These are phyloP conservation scores for Aspergillus thermomutatus DNA, from an alignment of 2,329 filamentous ascomycete species.

Conservation along the genomic window DNA sequence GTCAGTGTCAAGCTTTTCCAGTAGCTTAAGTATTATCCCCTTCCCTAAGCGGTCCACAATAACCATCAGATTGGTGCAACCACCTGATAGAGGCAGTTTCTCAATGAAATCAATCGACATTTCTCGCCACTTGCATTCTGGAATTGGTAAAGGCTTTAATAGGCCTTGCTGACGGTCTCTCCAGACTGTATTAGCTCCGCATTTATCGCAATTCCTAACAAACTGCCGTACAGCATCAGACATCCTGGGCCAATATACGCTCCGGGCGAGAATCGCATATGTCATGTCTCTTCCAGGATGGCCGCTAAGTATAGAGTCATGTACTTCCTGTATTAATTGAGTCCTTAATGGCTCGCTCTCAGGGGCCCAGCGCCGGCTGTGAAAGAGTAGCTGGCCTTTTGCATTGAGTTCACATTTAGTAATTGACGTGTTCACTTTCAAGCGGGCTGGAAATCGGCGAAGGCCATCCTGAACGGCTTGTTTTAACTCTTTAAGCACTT, in stretches of 20 bases:
- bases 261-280: not conserved
- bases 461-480: too few species aligned
- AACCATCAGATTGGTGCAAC: constrained; percentile 8
- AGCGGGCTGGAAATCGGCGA: too few species aligned
- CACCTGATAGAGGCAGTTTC: constrained; percentile 3
- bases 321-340: not conserved
- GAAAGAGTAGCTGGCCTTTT: not conserved
- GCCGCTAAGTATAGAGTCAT: not conserved
- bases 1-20: not conserved
- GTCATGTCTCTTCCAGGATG: not conserved
- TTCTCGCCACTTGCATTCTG: constrained; percentile 3
- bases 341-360: not conserved
- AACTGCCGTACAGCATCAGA: not conserved
- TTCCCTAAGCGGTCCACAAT: constrained; percentile 23
- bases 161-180: constrained; percentile 1
- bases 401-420: too few species aligned
- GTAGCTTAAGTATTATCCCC: constrained; percentile 11
- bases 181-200: not conserved
- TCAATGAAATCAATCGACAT: constrained; percentile 16
- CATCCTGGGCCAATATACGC: not conserved
- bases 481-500: too few species aligned
- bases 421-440: too few species aligned
- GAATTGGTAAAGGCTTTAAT: constrained; percentile 5
- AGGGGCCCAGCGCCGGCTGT: not conserved
- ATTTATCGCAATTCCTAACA: too few species aligned